phyloP scores from a whole-genome alignment of 768 basidiomycete species.

The Leccinum obscurum region DNA sequence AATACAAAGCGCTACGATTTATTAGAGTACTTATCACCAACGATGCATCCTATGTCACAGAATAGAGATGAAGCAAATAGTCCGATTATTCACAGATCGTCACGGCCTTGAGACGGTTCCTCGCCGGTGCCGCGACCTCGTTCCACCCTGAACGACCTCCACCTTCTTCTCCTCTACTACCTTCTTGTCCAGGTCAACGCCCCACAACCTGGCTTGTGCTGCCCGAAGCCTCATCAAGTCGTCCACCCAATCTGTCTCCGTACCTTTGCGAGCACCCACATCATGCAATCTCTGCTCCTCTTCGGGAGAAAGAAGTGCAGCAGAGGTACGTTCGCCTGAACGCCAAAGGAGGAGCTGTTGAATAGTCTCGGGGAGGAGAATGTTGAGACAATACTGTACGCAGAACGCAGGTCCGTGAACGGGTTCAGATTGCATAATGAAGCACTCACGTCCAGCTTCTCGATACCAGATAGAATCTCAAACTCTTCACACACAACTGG shows the following conservation, averaged over 20 bases:
- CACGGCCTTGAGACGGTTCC: slow-evolving; percentile 22
- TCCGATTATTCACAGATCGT: neutral
- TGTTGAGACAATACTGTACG: slow-evolving; percentile 64
- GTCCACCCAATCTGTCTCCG: slow-evolving; percentile 68
- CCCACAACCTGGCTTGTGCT: slow-evolving; percentile 41
- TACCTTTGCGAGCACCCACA: slow-evolving; percentile 46
- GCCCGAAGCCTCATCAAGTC: slow-evolving; percentile 49
- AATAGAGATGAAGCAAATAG: slow-evolving; percentile 14
- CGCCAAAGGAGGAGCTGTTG: slow-evolving; percentile 78
- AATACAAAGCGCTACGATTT: neutral
- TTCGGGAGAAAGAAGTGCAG: slow-evolving; percentile 46
- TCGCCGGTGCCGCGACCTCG: slow-evolving; percentile 31
- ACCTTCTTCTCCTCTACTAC: slow-evolving; percentile 19
- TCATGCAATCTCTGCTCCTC: slow-evolving; percentile 60
- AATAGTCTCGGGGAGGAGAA: slow-evolving; percentile 71
- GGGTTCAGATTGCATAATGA: neutral
- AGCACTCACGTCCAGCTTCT: slow-evolving; percentile 51
- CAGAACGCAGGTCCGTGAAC: slow-evolving; percentile 2
- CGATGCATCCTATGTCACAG: slow-evolving; percentile 1
- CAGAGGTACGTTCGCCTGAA: slow-evolving; percentile 52
- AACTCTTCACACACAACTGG: slow-evolving; percentile 44
- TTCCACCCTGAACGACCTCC: slow-evolving; percentile 23
- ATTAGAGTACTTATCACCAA: neutral
- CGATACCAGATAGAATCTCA: slow-evolving; percentile 43
- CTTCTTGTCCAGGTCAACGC: slow-evolving; percentile 30